phyloP scores from a whole-genome alignment of 2,329 filamentous ascomycete genomes.

The Graphium sp. region DNA sequence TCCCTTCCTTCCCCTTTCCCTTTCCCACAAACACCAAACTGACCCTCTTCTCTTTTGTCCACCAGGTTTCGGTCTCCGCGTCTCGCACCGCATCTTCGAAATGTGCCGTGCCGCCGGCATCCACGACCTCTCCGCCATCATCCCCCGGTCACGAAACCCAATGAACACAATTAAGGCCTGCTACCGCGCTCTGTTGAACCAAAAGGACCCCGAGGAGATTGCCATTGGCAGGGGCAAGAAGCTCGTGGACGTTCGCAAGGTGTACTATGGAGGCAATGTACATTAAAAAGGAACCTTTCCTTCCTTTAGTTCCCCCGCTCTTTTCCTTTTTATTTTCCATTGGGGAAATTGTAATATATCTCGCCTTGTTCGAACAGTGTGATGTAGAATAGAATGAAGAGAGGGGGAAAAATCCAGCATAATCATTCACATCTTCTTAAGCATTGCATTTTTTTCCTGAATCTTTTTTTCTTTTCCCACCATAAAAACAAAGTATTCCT shows the following conservation, averaged over 20 bases:
- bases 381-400: too few relatives aligned
- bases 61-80: constrained; percentile 82
- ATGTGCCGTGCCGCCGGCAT: constrained; percentile 81
- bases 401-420: neutral
- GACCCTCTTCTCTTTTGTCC: constrained; percentile 1
- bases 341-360: too few relatives aligned
- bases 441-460: neutral
- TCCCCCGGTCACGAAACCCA: constrained; percentile 76
- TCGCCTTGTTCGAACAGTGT: too few relatives aligned
- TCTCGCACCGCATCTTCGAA: constrained; percentile 83
- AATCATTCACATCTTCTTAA: too few relatives aligned
- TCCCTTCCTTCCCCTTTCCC: constrained; percentile 1
- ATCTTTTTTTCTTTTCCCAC: constrained; percentile 1
- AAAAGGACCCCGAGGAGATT: constrained; percentile 78
- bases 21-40: constrained; percentile 3
- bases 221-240: constrained; percentile 84
- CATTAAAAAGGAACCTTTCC: constrained; percentile 22
- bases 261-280: constrained; percentile 79
- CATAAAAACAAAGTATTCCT: too few relatives aligned
- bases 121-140: constrained; percentile 67
- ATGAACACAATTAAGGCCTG: constrained; percentile 97
- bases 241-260: constrained; percentile 87
- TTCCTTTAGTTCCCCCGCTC: neutral
- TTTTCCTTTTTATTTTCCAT: constrained; percentile 1
- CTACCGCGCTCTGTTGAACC: constrained; percentile 64